Conservation (phyloP, 306 rosid species). For the Senna tora region DNA sequence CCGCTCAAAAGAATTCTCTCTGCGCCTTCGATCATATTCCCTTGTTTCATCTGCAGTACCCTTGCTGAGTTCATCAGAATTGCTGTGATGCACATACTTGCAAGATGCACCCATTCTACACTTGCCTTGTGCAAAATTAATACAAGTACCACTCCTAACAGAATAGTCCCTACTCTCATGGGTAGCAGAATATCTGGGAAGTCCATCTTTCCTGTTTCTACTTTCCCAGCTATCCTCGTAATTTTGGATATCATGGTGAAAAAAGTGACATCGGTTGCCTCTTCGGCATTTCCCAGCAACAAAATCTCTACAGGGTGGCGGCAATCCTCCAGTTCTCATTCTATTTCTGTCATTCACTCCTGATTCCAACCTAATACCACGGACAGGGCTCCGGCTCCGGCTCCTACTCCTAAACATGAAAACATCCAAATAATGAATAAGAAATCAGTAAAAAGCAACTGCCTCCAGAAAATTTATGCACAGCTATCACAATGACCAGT, state of each 20-base stretch:
- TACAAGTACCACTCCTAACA: slow-evolving; percentile 63
- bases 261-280: slow-evolving; percentile 76
- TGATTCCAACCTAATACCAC: slow-evolving; percentile 67
- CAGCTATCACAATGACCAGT: slow-evolving; percentile 16
- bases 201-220: slow-evolving; percentile 70
- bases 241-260: slow-evolving; percentile 67
- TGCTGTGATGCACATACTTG: slow-evolving; percentile 69
- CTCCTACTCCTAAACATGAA: slow-evolving; percentile 44
- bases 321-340: slow-evolving; percentile 60
- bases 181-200: slow-evolving; percentile 58
- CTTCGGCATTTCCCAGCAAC: slow-evolving; percentile 85
- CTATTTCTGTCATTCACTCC: slow-evolving; percentile 69
- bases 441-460: slow-evolving; percentile 39
- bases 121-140: slow-evolving; percentile 75
- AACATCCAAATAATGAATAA: slow-evolving; percentile 34
- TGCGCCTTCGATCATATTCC: slow-evolving; percentile 70
- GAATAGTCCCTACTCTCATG: slow-evolving; percentile 63
- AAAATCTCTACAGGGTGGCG: slow-evolving; percentile 80
- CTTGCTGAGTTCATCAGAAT: slow-evolving; percentile 65
- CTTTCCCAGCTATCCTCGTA: slow-evolving; percentile 78
- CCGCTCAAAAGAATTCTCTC: slow-evolving; percentile 70
- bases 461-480: slow-evolving; percentile 33
- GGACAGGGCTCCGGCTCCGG: slow-evolving; percentile 55
- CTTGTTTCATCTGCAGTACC: slow-evolving; percentile 62
- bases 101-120: slow-evolving; percentile 85